phyloP scores from a whole-genome alignment of 768 basidiomycete genomes.

The Rhizopogon vinicolor region DNA sequence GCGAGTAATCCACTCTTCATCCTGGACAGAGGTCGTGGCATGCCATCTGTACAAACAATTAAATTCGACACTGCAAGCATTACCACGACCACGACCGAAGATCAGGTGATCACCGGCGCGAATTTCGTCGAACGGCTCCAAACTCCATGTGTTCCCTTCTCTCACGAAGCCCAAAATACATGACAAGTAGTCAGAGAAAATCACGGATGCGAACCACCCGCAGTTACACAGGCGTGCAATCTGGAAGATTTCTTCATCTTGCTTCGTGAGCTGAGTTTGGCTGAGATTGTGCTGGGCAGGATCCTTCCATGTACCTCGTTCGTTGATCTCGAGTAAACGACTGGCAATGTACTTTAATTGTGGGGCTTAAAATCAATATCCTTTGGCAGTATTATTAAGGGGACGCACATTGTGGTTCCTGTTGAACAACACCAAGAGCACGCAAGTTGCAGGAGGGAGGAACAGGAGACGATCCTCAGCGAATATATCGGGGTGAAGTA shows the following conservation, averaged over 20 bases:
- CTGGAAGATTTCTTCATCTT: conserved; percentile 81
- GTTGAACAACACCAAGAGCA: conserved; percentile 71
- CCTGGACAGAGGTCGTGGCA: conserved; percentile 66
- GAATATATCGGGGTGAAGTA: conserved; percentile 66
- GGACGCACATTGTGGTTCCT: conserved; percentile 80
- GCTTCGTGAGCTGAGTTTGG: conserved; percentile 35
- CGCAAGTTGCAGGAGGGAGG: conserved; percentile 74
- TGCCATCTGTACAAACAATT: conserved; percentile 87
- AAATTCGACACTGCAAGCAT: conserved; percentile 85
- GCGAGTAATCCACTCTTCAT: conserved; percentile 62
- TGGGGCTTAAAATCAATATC: background rate
- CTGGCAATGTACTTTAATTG: conserved; percentile 65
- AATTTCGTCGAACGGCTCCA: conserved; percentile 75
- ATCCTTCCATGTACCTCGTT: conserved; percentile 58
- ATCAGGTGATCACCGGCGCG: conserved; percentile 54
- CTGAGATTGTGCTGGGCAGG: conserved; percentile 39
- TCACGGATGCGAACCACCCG: conserved; percentile 71
- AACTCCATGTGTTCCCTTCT: conserved; percentile 70
- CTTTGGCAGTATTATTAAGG: background rate
- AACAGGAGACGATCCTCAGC: conserved; percentile 75
- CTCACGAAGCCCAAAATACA: conserved; percentile 73
- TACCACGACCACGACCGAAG: conserved; percentile 78
- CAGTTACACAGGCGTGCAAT: conserved; percentile 74
- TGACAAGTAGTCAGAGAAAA: conserved; percentile 87
- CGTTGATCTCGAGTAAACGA: conserved; percentile 78